These are phyloP conservation scores for Botrytis cinerea DNA, from an alignment of 2,329 filamentous ascomycete genomes.

Conservation along the genomic window DNA sequence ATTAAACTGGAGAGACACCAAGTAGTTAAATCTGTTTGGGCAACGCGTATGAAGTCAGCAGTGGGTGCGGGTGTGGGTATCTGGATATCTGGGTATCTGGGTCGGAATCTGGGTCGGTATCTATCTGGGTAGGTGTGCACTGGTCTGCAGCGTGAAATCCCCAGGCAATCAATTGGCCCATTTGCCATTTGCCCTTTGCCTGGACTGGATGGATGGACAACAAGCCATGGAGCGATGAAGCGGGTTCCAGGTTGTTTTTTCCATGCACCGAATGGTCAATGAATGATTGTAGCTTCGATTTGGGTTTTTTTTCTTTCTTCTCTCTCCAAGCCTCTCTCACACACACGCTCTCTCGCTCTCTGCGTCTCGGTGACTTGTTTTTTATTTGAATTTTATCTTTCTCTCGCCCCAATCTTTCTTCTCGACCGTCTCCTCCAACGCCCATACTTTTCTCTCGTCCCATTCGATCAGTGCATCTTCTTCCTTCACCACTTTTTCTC, in stretches of 20 bases:
- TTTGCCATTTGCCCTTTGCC: not conserved
- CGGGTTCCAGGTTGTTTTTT: constrained; percentile 2
- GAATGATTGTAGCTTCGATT: constrained; percentile 1
- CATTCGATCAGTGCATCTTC: not conserved
- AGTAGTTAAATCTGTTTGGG: not conserved
- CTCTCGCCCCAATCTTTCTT: not conserved
- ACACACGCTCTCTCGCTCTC: not conserved
- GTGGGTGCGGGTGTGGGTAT: accelerated
- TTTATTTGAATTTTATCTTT: not conserved
- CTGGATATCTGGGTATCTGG: no score
- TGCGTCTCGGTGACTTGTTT: not conserved
- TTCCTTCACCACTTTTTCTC: not conserved
- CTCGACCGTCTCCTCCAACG: not conserved
- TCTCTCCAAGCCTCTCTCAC: not conserved
- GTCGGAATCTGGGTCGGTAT: no score
- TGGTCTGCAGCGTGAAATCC: not conserved
- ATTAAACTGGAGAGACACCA: constrained; percentile 15
- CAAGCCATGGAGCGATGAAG: not conserved
- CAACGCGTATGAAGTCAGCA: not conserved
- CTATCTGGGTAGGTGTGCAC: no score
- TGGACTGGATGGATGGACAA: not conserved
- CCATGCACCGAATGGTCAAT: constrained; percentile 2
- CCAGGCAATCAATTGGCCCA: not conserved
- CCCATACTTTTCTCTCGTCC: not conserved
- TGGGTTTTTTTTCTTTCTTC: not conserved